Percentiles rank a stretch among this genome's conserved stretches.
phyloP scores from a whole-genome alignment of 2,329 filamentous ascomycete genomes.

The Fusarium multiceps region DNA sequence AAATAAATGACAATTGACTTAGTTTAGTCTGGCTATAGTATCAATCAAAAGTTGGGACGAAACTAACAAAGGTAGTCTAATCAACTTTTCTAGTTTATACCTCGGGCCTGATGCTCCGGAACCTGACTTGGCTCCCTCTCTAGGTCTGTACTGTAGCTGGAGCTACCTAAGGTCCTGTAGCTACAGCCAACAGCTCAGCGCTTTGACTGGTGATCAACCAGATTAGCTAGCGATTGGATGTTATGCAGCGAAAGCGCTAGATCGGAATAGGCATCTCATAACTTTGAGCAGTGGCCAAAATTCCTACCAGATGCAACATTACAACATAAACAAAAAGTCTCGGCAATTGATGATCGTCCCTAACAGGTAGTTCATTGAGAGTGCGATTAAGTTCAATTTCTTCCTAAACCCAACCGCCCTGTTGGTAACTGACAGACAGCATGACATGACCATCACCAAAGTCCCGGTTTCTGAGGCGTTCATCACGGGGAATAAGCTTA shows the following conservation, averaged over 20 bases:
- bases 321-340: not conserved
- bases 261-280: slow-evolving; percentile 39
- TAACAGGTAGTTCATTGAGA: not conserved
- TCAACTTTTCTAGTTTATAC: not conserved
- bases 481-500: slow-evolving; percentile 27
- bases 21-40: not conserved
- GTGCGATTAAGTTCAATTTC: not conserved
- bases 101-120: slow-evolving; percentile 7
- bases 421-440: not conserved
- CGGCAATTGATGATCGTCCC: not conserved
- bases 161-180: not conserved
- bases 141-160: not conserved
- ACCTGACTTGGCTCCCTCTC: not conserved
- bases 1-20: not conserved
- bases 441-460: not conserved
- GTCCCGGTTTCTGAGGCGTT: slow-evolving; percentile 8
- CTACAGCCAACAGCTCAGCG: not conserved
- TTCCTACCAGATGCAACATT: not conserved
- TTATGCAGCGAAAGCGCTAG: slow-evolving; percentile 19
- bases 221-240: slow-evolving; percentile 13
- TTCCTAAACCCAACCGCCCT: not conserved
- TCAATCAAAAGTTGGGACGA: not conserved
- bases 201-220: slow-evolving; percentile 16
- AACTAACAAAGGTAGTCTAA: not conserved
- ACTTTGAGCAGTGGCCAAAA: slow-evolving; percentile 13